Evolutionary conservation across 352 stramenopile species (phyloP).

Genomic region (Vaucheria bursata): DNA sequence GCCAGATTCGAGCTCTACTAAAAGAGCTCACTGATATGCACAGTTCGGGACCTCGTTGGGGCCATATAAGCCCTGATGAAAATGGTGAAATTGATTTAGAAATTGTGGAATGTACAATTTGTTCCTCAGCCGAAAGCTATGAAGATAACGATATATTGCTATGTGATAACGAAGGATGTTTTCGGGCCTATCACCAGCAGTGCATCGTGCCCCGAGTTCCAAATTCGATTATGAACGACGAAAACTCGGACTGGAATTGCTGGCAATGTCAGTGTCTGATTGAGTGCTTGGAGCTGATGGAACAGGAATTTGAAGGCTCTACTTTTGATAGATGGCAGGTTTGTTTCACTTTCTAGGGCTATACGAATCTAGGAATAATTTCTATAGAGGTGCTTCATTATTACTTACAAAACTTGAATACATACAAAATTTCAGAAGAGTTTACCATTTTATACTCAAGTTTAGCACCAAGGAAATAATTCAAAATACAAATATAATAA

Average conservation of each 20-base stretch:
- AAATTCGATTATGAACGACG: constrained; percentile 15
- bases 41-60: constrained; percentile 21
- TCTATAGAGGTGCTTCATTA: constrained; percentile 7
- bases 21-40: constrained; percentile 43
- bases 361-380: no score
- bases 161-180: constrained; percentile 41
- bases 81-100: constrained; percentile 43
- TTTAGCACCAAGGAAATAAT: no score
- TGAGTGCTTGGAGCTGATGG: constrained; percentile 41
- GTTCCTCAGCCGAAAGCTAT: constrained; percentile 12
- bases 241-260: constrained; percentile 42
- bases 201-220: constrained; percentile 33
- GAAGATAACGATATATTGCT: constrained; percentile 42
- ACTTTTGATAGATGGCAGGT: constrained; percentile 5
- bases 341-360: not conserved
- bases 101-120: constrained; percentile 36
- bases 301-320: constrained; percentile 22
- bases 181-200: constrained; percentile 44
- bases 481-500: no score
- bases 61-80: constrained; percentile 25
- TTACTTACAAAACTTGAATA: no score
- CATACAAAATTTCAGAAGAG: no score
- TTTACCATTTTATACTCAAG: no score
- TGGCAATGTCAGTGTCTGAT: constrained; percentile 46
- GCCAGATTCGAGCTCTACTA: constrained; percentile 26